Conservation (phyloP, 495 filamentous ascomycete genomes). For the Aspergillus baeticus region DNA sequence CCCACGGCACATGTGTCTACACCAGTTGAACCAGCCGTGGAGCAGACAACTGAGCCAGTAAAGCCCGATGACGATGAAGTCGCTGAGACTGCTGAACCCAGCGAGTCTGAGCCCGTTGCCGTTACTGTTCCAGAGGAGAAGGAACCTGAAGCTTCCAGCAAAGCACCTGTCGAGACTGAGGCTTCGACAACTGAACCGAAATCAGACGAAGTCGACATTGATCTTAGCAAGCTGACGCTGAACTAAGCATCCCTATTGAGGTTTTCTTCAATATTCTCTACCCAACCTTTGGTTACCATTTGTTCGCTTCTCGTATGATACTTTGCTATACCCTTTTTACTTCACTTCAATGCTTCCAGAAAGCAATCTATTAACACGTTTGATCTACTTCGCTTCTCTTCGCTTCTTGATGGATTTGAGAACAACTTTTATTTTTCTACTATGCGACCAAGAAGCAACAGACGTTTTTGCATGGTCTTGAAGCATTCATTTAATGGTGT, state of each 20-base stretch:
- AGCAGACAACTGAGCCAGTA: not conserved
- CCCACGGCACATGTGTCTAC: not conserved
- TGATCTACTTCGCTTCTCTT: slow-evolving; percentile 1
- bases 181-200: slow-evolving; percentile 1
- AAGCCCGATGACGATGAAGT: not conserved
- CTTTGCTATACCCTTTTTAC: slow-evolving; percentile 23
- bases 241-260: slow-evolving; percentile 2
- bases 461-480: not conserved
- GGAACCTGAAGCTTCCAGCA: not conserved
- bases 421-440: not conserved
- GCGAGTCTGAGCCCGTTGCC: not conserved
- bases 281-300: not conserved
- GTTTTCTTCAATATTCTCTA: not conserved
- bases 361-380: slow-evolving; percentile 7
- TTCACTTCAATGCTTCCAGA: slow-evolving; percentile 17
- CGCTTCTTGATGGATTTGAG: too few relatives aligned
- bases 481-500: slow-evolving; percentile 24
- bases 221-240: slow-evolving; percentile 30
- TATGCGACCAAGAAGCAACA: slow-evolving; percentile 6
- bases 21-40: not conserved
- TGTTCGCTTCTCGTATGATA: slow-evolving; percentile 19
- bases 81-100: not conserved
- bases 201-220: slow-evolving; percentile 27
- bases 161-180: slow-evolving; percentile 9
- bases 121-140: not conserved